A percentile compares a stretch with the other conserved stretches of the same genome.
Evolutionary conservation across 306 rosid species (phyloP).

Genomic region (Fragaria iinumae): DNA sequence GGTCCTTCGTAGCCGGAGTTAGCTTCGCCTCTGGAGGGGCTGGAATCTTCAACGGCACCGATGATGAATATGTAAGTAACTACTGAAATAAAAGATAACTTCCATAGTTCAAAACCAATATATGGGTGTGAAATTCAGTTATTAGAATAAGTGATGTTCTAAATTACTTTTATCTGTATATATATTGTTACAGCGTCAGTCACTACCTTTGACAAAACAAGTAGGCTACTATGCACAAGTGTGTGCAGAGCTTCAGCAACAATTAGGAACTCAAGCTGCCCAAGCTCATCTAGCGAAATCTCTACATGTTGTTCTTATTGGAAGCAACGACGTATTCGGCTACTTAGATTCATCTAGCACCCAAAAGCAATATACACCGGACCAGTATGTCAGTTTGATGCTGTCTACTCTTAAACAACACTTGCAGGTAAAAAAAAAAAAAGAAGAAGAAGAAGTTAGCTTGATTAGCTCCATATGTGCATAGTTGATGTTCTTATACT

Average conservation of each 20-base stretch:
- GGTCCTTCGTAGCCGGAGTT: conserved; percentile 48
- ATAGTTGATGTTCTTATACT: neutral
- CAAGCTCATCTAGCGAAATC: conserved; percentile 53
- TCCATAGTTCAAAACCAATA: neutral
- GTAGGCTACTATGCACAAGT: conserved; percentile 47
- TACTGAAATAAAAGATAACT: neutral
- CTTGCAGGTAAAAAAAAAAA: conserved; percentile 43
- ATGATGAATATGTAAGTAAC: conserved; percentile 48
- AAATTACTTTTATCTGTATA: neutral
- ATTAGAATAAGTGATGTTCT: neutral
- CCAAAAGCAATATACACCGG: conserved; percentile 37
- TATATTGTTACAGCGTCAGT: conserved; percentile 35
- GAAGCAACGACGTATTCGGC: conserved; percentile 72
- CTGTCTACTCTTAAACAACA: conserved; percentile 42
- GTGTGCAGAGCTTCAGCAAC: conserved; percentile 27
- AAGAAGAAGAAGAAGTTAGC: neutral
- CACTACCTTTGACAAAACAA: conserved; percentile 49
- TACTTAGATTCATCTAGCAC: conserved; percentile 43
- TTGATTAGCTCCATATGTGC: neutral
- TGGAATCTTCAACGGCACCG: conserved; percentile 69
- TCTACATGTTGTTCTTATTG: conserved; percentile 56
- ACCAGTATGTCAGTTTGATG: conserved; percentile 53
- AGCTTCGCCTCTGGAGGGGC: conserved; percentile 94
- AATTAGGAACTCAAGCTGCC: conserved; percentile 36
- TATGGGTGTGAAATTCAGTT: neutral